A percentile compares a stretch with the other conserved stretches of the same genome.
phyloP scores from a whole-genome alignment of 495 filamentous ascomycete species.

The Hypomontagnella submonticulosa region DNA sequence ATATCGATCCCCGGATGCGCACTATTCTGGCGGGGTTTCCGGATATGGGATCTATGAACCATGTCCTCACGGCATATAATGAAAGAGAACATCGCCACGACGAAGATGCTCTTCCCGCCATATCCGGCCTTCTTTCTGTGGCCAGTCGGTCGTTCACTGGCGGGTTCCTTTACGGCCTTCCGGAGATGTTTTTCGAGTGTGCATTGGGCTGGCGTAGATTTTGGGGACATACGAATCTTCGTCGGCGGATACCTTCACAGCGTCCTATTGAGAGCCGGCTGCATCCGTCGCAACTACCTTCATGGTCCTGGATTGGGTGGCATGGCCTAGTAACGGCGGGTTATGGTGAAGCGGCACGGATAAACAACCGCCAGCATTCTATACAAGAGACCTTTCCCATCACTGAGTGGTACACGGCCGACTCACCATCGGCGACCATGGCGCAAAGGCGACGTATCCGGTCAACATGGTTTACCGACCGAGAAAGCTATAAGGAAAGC shows the following conservation, averaged over 20 bases:
- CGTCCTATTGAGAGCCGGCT: no score
- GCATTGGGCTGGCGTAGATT: constrained; percentile 32
- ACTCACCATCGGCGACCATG: background rate
- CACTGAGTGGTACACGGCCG: constrained; percentile 37
- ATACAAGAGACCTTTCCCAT: constrained; percentile 37
- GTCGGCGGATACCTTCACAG: constrained; percentile 6
- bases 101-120: constrained; percentile 39
- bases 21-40: no score
- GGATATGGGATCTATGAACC: background rate
- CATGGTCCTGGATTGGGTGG: constrained; percentile 49
- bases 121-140: constrained; percentile 30
- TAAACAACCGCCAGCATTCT: background rate
- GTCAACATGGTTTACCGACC: constrained; percentile 27
- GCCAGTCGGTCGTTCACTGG: constrained; percentile 30
- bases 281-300: constrained; percentile 31
- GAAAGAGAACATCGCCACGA: constrained; percentile 21
- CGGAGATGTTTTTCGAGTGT: constrained; percentile 40
- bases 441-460: constrained; percentile 15
- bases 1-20: constrained; percentile 8
- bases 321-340: no score
- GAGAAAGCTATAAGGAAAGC: constrained; percentile 28
- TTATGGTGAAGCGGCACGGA: no score
- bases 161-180: constrained; percentile 41
- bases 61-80: constrained; percentile 31
- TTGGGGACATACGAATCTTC: constrained; percentile 3